phyloP scores from a whole-genome alignment of 2,329 filamentous ascomycete genomes.

The Neoscytalidium dimidiatum region DNA sequence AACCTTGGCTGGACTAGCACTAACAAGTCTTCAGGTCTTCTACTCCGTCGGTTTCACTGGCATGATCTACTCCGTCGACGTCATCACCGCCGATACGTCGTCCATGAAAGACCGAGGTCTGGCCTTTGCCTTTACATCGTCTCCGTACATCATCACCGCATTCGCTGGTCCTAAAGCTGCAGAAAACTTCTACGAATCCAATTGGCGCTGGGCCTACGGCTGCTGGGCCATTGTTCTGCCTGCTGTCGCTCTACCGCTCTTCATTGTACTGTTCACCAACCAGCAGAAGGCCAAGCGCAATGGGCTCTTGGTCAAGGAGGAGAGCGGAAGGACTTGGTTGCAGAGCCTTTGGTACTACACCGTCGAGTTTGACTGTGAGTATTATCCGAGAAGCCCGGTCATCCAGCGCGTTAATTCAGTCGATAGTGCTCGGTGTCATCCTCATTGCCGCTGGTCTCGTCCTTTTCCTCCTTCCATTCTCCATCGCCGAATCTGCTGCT shows the following conservation, averaged over 20 bases:
- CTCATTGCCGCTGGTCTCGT: constrained; percentile 61
- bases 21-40: constrained; percentile 64
- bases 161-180: constrained; percentile 63
- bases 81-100: constrained; percentile 70
- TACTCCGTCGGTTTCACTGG: constrained; percentile 55
- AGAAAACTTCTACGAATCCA: constrained; percentile 55
- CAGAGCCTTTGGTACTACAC: constrained; percentile 57
- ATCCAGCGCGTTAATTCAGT: background rate
- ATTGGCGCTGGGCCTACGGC: constrained; percentile 70
- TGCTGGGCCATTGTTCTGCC: constrained; percentile 67
- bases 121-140: constrained; percentile 62
- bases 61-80: constrained; percentile 62
- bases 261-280: background rate
- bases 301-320: constrained; percentile 51
- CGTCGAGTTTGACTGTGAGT: constrained; percentile 59
- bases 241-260: constrained; percentile 48
- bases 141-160: constrained; percentile 67
- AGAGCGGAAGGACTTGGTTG: constrained; percentile 46
- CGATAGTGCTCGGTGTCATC: constrained; percentile 60
- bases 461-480: constrained; percentile 49
- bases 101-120: constrained; percentile 66
- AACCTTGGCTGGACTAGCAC: no score
- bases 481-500: constrained; percentile 19
- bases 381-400: constrained; percentile 22
- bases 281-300: constrained; percentile 36